These are phyloP conservation scores for Curvularia eragrostidis DNA, from an alignment of 2,329 filamentous ascomycete genomes.

Conservation along the genomic window DNA sequence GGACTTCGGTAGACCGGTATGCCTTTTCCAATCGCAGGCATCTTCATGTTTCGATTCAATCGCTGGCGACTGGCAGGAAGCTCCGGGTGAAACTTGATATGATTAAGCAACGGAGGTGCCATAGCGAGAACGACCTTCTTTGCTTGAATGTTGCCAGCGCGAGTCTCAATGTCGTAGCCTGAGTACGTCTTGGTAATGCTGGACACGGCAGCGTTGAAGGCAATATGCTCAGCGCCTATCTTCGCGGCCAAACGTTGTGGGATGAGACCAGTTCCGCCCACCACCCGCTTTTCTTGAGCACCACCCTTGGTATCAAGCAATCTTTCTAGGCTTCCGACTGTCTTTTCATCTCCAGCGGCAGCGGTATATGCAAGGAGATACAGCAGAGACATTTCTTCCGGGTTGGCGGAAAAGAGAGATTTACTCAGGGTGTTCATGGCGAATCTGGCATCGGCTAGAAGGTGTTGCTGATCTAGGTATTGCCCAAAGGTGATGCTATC, in stretches of 20 bases:
- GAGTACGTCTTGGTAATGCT: constrained; percentile 20
- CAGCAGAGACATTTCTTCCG: constrained; percentile 23
- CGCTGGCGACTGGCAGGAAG: constrained; percentile 54
- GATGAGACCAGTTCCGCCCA: constrained; percentile 33
- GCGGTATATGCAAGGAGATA: constrained; percentile 32
- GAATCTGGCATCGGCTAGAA: constrained; percentile 18
- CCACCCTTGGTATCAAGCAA: constrained; percentile 20
- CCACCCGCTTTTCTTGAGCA: constrained; percentile 29
- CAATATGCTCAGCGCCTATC: constrained; percentile 24
- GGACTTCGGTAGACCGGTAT: constrained; percentile 56
- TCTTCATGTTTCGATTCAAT: constrained; percentile 45
- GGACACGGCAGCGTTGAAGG: constrained; percentile 25
- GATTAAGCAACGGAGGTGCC: constrained; percentile 55
- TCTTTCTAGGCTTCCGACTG: constrained; percentile 20
- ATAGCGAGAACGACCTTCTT: constrained; percentile 59
- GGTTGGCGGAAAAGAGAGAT: constrained; percentile 23
- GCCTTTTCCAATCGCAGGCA: constrained; percentile 61
- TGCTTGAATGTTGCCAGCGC: constrained; percentile 41
- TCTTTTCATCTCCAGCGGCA: constrained; percentile 28
- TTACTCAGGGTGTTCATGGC: constrained; percentile 20
- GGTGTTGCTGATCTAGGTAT: constrained; percentile 11
- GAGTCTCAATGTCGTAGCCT: constrained; percentile 25
- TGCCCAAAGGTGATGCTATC: constrained; percentile 24
- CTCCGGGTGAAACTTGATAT: constrained; percentile 57
- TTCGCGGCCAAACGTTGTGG: constrained; percentile 22